Evolutionary conservation across 148 eudicot genomes (phyloP).

Genomic region (Drosera capensis): DNA sequence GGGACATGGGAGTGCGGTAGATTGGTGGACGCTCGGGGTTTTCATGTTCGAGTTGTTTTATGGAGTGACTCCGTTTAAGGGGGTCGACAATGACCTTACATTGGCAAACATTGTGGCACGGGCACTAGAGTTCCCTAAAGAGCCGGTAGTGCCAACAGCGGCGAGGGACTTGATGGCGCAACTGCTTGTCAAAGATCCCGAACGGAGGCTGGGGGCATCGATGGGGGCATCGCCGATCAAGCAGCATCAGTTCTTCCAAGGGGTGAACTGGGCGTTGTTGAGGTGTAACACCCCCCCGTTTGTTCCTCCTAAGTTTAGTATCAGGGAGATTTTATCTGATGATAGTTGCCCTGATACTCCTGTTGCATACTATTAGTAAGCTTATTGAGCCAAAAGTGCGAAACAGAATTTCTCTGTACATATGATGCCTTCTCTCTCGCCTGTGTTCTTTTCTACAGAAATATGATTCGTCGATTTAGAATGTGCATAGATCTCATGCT

Average conservation of each 20-base stretch:
- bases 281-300: conserved; percentile 72
- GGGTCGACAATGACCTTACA: conserved; percentile 73
- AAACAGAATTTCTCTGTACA: too few species aligned
- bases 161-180: conserved; percentile 68
- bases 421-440: too few species aligned
- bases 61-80: conserved; percentile 85
- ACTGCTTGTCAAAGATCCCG: conserved; percentile 65
- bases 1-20: conserved; percentile 97
- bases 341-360: conserved; percentile 62
- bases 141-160: conserved; percentile 44
- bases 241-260: conserved; percentile 68
- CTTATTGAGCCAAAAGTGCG: too few species aligned
- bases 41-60: conserved; percentile 71
- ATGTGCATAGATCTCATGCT: too few species aligned
- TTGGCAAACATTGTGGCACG: conserved; percentile 87
- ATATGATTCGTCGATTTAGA: too few species aligned
- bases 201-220: conserved; percentile 50
- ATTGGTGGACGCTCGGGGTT: conserved; percentile 95
- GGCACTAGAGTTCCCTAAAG: conserved; percentile 90
- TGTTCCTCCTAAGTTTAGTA: conserved; percentile 43
- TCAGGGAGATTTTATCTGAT: conserved; percentile 36
- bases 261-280: conserved; percentile 89
- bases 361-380: conserved; percentile 63
- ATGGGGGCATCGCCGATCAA: conserved; percentile 70
- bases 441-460: too few species aligned